These are phyloP conservation scores for Cucurbita moschata DNA, from an alignment of 306 rosid genomes.

Conservation along the genomic window DNA sequence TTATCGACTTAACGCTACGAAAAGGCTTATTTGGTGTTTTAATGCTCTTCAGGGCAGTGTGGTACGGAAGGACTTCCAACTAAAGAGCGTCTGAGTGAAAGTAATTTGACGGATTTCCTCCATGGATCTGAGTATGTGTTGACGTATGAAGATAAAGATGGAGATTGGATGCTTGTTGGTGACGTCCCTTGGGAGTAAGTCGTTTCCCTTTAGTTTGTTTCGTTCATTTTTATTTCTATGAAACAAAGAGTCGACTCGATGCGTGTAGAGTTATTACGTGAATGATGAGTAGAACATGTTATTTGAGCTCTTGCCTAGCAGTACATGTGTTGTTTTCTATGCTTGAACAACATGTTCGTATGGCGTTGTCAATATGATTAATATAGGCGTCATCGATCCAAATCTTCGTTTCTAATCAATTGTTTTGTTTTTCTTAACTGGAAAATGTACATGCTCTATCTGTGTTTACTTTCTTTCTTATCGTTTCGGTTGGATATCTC, in stretches of 20 bases:
- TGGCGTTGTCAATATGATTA: neutral
- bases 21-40: neutral
- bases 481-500: slow-evolving; percentile 3
- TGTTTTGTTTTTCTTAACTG: neutral
- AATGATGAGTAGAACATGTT: neutral
- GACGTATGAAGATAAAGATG: slow-evolving; percentile 88
- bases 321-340: neutral
- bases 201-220: neutral
- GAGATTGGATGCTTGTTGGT: slow-evolving; percentile 98
- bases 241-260: neutral
- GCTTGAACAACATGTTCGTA: neutral
- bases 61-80: slow-evolving; percentile 48
- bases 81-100: slow-evolving; percentile 61
- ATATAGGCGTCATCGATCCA: neutral
- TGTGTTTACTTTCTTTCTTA: neutral
- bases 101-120: slow-evolving; percentile 73
- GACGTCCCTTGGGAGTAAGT: slow-evolving; percentile 97
- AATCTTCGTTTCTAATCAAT: neutral
- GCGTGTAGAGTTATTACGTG: neutral
- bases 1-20: neutral
- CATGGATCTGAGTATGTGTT: slow-evolving; percentile 76
- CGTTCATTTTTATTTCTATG: neutral
- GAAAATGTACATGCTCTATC: neutral
- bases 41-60: slow-evolving; percentile 55
- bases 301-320: too few species aligned